Base-by-base conservation (phyloP, 179 eudicot genomes). In the Spergularia azorica region DNA sequence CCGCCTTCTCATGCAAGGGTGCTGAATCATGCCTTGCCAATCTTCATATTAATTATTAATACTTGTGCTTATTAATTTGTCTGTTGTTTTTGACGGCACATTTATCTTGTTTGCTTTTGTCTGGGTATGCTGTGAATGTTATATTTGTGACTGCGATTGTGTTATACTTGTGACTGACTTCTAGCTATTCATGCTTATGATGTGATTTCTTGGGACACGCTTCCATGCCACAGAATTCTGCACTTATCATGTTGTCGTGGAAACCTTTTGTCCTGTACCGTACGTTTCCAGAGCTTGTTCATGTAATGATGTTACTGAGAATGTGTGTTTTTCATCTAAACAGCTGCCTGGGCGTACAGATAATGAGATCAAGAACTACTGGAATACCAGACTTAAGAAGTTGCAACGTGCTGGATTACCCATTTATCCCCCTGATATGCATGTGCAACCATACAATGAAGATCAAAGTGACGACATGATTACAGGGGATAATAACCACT, bases 271-370 rank as follows among this genome's bases (percentile, higher is more conserved):
- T 66, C 48, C 46, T 54, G 12, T 57, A 2, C 8, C 46, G 17
- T 70, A 13, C 48, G 36, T 63, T 39, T 50, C 59, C 70, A 51
- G 58, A n/a, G 12, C 43, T 63, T 71, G 60, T 71, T 52, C 58
- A 48, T 71, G 58, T 52, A 26, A 26, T 26, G 2, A 26, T 51
- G 1, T 38, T 43, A 6, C 77, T 73, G 56, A 76, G 63, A 54
- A 1, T 16, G 43, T 43, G 63, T 43, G 26, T 70, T 15, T 9
- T 82, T 55, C 50, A 8, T 71, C 65, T 20, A 38, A 76, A 67
- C 83, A 92, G 97, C 76, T 92, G 64, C 97, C 97, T 75, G 97
- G 97, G 85, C 83, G 94, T 36, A 90, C 94, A 54, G 94, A 90
- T 72, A 90, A 90, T 21, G 94, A 90, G 83, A 90, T 90, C 64